Evolutionary conservation across 2,329 filamentous ascomycete species (phyloP), one percentile per base, ranked within the genome.

Genomic region (Microdochium paspali): DNA sequence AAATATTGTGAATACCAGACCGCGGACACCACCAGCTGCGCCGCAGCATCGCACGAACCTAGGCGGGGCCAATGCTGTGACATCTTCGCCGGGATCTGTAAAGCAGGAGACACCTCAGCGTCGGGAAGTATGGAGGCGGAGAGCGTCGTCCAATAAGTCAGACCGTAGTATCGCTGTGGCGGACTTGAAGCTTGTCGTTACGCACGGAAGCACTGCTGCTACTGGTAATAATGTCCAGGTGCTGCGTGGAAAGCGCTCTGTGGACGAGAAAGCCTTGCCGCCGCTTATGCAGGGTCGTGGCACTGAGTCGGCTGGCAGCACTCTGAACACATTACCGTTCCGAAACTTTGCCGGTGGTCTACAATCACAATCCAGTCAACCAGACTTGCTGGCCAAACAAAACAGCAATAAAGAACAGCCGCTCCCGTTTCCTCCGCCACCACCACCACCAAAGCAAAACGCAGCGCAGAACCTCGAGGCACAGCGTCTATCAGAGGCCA

Each of bases 91-190:
- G 7, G 23, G 10, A 24, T 44, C 42, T 10, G 24, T 26, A 7
- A 44, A 44, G 7, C 42, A 44, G 23, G 24, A 24, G 7, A n/a
- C 63, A 15, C 54, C 63, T 23, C 56, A 56, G 24, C 58, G 61
- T 25, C 56, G 60, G 40, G 61, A 69, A 44, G 58, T 70, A 43
- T 45, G 44, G 44, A 28, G 44, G 18, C 15, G 44, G 4, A 44
- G 42, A 24, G 42, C 42, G 13, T 35, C 26, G 3, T 45, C 44
- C 23, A 31, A 45, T 24, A 44, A 24, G 15, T 31, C 44, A 31
- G 44, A 45, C 25, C 26, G 25, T 32, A 32, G 21, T 23, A 31
- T 30, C 9, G 44, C 18, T 6, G 21, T 45, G 24, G 20, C 44
- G 13, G 44, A 45, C 21, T 20, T 45, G 43, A 44, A 20, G 21